Conservation (phyloP, 805 yeast genomes). For the Yueomyces sp. region DNA sequence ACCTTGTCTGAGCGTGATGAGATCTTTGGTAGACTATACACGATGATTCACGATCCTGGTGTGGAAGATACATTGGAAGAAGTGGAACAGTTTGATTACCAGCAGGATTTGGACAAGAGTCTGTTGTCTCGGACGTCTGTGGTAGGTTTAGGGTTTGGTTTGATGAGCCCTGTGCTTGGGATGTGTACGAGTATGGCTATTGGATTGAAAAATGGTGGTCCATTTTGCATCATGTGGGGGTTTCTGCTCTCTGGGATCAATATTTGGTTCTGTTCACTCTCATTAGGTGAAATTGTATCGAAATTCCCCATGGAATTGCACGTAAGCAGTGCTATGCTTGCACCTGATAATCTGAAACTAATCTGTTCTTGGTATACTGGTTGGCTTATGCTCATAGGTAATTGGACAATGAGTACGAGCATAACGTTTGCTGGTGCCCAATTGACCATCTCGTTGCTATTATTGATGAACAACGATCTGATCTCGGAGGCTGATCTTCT, state of each 20-base stretch:
- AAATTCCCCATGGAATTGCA: conserved; percentile 69
- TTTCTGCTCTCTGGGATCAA: conserved; percentile 55
- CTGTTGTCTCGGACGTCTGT: conserved; percentile 51
- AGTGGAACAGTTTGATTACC: conserved; percentile 61
- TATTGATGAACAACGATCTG: conserved; percentile 45
- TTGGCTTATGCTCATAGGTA: conserved; percentile 61
- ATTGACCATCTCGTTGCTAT: conserved; percentile 52
- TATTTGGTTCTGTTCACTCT: conserved; percentile 50
- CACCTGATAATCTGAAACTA: conserved; percentile 42
- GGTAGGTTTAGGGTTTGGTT: conserved; percentile 64
- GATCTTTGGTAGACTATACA: conserved; percentile 19
- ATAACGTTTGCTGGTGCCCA: conserved; percentile 69
- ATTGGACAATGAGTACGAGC: conserved; percentile 65
- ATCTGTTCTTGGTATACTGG: conserved; percentile 67
- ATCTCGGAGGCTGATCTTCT: conserved; percentile 36
- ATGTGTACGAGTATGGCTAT: conserved; percentile 61
- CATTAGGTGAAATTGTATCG: conserved; percentile 65
- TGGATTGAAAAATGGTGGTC: conserved; percentile 64
- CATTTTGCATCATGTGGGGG: conserved; percentile 63
- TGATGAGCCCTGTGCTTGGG: conserved; percentile 76
- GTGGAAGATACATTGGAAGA: conserved; percentile 40
- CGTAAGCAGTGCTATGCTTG: conserved; percentile 61
- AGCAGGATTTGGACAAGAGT: conserved; percentile 56
- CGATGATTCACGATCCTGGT: conserved; percentile 25
- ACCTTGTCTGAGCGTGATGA: conserved; percentile 9